phyloP scores from a whole-genome alignment of 1,139 yeast genomes.

The Yamadazyma kanchanaburiensis region DNA sequence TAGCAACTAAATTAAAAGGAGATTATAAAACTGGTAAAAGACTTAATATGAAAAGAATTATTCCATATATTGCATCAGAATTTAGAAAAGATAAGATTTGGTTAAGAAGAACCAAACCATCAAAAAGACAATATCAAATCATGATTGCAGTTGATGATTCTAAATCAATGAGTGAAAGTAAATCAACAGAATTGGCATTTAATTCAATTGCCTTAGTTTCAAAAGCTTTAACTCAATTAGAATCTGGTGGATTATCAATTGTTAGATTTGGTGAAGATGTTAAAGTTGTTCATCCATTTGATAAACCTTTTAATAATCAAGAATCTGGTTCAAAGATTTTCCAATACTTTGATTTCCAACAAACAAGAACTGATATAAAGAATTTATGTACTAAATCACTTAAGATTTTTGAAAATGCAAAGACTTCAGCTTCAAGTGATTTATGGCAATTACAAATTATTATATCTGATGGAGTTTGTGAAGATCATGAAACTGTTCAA shows the following conservation, averaged over 20 bases:
- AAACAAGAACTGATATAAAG: constrained; percentile 79
- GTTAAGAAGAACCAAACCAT: constrained; percentile 96
- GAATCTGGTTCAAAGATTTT: constrained; percentile 83
- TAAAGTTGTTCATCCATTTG: constrained; percentile 85
- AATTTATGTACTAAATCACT: constrained; percentile 71
- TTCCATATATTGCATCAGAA: constrained; percentile 96
- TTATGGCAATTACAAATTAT: constrained; percentile 94
- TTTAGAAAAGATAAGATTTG: constrained; percentile 98
- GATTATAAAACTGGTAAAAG: constrained; percentile 98
- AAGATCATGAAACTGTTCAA: constrained; percentile 80
- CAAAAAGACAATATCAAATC: constrained; percentile 94
- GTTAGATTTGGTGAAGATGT: constrained; percentile 89
- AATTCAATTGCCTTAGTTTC: constrained; percentile 93
- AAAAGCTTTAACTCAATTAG: constrained; percentile 89
- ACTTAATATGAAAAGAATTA: constrained; percentile 94
- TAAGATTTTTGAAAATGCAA: constrained; percentile 69
- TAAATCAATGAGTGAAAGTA: constrained; percentile 94
- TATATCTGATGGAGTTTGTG: constrained; percentile 95
- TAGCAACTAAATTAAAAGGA: constrained; percentile 90
- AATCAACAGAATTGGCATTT: constrained; percentile 86
- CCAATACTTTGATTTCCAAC: constrained; percentile 90
- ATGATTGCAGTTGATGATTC: constrained; percentile 98
- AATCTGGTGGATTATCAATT: constrained; percentile 89
- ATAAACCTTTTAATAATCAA: constrained; percentile 68
- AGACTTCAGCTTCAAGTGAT: constrained; percentile 54